A percentile compares a stretch with the other conserved stretches of the same genome.
Evolutionary conservation across 495 filamentous ascomycete species (phyloP).

Genomic region (Penicillium salamii): DNA sequence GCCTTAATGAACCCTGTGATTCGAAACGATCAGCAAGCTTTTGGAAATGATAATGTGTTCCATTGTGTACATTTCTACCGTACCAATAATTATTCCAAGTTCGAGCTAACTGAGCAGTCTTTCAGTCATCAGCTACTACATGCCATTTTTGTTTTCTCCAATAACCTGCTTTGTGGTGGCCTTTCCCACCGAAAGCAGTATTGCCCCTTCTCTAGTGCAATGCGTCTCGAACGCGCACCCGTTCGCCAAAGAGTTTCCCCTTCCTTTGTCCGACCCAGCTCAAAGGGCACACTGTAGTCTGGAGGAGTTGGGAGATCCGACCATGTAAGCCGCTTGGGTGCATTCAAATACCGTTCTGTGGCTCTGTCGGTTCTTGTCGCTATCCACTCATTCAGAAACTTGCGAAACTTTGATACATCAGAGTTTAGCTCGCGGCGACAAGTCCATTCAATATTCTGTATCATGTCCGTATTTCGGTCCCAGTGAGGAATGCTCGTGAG

Average conservation of each 20-base stretch:
- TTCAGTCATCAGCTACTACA: no score
- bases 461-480: slow-evolving; percentile 17
- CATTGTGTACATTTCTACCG: no score
- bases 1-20: no score
- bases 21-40: no score
- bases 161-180: slow-evolving; percentile 17
- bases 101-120: no score
- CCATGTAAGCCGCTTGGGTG: slow-evolving; percentile 17
- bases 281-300: slow-evolving; percentile 20
- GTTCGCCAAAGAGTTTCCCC: slow-evolving; percentile 15
- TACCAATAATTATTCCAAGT: no score
- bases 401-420: slow-evolving; percentile 19
- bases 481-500: slow-evolving; percentile 18
- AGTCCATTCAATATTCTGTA: slow-evolving; percentile 20
- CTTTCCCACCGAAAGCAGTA: slow-evolving; percentile 22
- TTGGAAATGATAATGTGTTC: no score
- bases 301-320: slow-evolving; percentile 13
- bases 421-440: slow-evolving; percentile 18
- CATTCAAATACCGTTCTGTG: slow-evolving; percentile 20
- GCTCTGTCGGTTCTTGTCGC: slow-evolving; percentile 12
- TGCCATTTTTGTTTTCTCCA: no score
- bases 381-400: slow-evolving; percentile 22
- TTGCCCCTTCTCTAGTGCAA: slow-evolving; percentile 18
- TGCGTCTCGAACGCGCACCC: slow-evolving; percentile 12
- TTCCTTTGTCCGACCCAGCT: slow-evolving; percentile 9